Evolutionary conservation across 1,284 basidiomycete species (phyloP).

Genomic region (Xanthoconium separans): DNA sequence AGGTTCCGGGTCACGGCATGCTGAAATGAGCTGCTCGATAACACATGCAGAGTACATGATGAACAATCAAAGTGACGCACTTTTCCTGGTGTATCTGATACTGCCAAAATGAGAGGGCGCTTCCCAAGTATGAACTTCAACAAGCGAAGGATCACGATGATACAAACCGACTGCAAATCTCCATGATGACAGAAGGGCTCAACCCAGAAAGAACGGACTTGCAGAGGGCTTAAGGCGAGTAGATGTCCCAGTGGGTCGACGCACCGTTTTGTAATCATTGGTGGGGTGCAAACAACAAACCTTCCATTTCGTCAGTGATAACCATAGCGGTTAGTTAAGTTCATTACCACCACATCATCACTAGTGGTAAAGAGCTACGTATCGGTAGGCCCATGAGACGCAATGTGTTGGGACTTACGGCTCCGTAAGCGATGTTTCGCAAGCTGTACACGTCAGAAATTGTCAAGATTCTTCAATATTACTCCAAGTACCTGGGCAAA

Average conservation of each 20-base stretch:
- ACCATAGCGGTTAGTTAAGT: not conserved
- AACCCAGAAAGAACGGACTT: constrained; percentile 84
- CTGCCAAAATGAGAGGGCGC: constrained; percentile 84
- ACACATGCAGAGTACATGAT: constrained; percentile 2
- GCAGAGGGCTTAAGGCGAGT: constrained; percentile 10
- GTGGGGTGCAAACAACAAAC: constrained; percentile 76
- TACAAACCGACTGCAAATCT: constrained; percentile 73
- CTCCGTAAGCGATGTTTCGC: constrained; percentile 75
- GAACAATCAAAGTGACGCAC: constrained; percentile 37
- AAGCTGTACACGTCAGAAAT: constrained; percentile 46
- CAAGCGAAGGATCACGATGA: not conserved
- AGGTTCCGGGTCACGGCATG: constrained; percentile 75
- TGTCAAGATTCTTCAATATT: not conserved
- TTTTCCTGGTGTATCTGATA: constrained; percentile 84
- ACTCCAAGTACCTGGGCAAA: constrained; percentile 62
- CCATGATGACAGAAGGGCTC: constrained; percentile 68
- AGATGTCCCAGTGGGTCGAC: constrained; percentile 35
- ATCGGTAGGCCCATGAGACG: constrained; percentile 5
- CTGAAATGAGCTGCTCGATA: constrained; percentile 64
- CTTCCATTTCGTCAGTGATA: constrained; percentile 37
- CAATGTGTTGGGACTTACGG: constrained; percentile 47
- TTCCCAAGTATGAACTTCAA: constrained; percentile 31
- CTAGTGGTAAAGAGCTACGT: constrained; percentile 36
- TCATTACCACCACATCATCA: constrained; percentile 76
- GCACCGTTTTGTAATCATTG: constrained; percentile 82